Evolutionary conservation across 2,329 filamentous ascomycete genomes (phyloP).

Genomic region (Aspergillus fructus): DNA sequence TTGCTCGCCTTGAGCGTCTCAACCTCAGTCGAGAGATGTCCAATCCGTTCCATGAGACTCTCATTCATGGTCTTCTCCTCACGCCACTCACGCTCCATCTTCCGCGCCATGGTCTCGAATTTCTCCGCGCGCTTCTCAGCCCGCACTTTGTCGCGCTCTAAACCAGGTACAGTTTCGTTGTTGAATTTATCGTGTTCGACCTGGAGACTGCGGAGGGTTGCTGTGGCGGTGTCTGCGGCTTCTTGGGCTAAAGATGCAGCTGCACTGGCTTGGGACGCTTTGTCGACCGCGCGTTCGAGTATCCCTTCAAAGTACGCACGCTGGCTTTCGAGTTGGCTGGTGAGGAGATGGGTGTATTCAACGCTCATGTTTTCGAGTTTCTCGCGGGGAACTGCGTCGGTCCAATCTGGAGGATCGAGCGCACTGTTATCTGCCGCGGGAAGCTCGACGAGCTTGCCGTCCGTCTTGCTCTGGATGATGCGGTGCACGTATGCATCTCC

Average conservation of each 20-base stretch:
- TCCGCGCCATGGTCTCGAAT: conserved; percentile 72
- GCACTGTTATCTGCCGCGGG: conserved; percentile 57
- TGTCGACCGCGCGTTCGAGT: conserved; percentile 83
- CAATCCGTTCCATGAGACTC: conserved; percentile 74
- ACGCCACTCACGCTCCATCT: conserved; percentile 70
- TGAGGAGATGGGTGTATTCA: conserved; percentile 92
- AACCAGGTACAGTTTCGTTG: conserved; percentile 59
- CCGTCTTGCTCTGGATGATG: conserved; percentile 88
- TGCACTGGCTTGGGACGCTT: conserved; percentile 72
- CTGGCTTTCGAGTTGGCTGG: conserved; percentile 89
- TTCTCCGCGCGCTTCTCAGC: conserved; percentile 68
- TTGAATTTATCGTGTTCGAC: conserved; percentile 54
- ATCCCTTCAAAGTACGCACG: conserved; percentile 92
- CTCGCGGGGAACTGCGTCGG: conserved; percentile 52
- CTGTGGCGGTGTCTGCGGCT: conserved; percentile 62
- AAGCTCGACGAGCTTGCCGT: conserved; percentile 90
- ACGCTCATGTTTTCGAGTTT: conserved; percentile 77
- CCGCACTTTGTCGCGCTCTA: conserved; percentile 72
- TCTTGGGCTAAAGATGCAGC: conserved; percentile 55
- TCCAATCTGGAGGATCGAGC: conserved; percentile 43
- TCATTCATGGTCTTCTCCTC: conserved; percentile 86
- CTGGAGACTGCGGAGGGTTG: conserved; percentile 57
- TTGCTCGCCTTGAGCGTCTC: conserved; percentile 60
- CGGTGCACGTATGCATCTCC: conserved; percentile 95
- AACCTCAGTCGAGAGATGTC: conserved; percentile 62